Evolutionary conservation across 495 filamentous ascomycete species (phyloP).

Genomic region (Cetradonia linearis): DNA sequence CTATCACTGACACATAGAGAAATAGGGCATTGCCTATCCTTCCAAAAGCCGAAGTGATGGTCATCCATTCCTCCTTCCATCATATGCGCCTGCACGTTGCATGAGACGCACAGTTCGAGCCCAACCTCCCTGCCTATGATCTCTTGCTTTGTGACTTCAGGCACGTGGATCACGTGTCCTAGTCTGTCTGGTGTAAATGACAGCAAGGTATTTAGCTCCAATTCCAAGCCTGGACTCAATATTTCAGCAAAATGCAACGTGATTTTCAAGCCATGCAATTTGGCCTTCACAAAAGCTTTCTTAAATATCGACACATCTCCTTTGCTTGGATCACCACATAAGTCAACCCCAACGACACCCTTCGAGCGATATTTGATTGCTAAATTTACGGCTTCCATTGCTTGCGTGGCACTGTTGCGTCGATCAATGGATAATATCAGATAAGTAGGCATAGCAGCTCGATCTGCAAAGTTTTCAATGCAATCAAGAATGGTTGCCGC

Average conservation of each 20-base stretch:
- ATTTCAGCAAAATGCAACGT: constrained; percentile 77
- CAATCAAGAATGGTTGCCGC: constrained; percentile 51
- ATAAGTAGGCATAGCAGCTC: constrained; percentile 38
- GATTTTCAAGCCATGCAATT: constrained; percentile 43
- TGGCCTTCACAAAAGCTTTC: constrained; percentile 47
- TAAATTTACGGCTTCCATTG: constrained; percentile 51
- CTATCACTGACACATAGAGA: constrained; percentile 46
- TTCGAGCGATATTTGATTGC: constrained; percentile 42
- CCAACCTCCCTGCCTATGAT: constrained; percentile 47
- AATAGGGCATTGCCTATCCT: constrained; percentile 41
- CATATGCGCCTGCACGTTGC: constrained; percentile 71
- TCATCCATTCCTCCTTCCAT: constrained; percentile 54
- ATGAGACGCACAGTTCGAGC: constrained; percentile 69
- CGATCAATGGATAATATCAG: constrained; percentile 75
- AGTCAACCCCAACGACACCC: constrained; percentile 67
- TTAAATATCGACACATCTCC: constrained; percentile 48
- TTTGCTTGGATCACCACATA: constrained; percentile 65
- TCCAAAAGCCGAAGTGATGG: constrained; percentile 69
- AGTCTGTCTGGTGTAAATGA: constrained; percentile 57
- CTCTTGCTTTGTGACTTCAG: constrained; percentile 43
- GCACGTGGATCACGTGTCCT: constrained; percentile 71
- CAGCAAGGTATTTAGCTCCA: constrained; percentile 54
- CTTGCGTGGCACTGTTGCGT: constrained; percentile 43
- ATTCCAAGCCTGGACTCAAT: constrained; percentile 37
- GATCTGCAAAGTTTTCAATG: constrained; percentile 41